Conservation (phyloP, 306 rosid genomes). For the Pyrus betulifolia region DNA sequence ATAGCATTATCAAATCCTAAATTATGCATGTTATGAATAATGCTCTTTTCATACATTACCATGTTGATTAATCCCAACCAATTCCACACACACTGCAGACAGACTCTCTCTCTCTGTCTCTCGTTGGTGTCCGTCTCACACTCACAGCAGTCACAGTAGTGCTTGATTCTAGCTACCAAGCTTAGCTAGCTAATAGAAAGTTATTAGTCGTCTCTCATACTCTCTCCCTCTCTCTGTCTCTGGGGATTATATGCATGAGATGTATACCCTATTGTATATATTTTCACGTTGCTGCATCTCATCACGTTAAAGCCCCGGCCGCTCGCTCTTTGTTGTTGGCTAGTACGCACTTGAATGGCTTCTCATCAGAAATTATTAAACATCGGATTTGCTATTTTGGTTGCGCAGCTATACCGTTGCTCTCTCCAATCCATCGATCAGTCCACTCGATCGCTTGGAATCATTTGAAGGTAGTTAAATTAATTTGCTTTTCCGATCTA, state of each 20-base stretch:
- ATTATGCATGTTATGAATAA: background rate
- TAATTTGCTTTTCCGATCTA: slow-evolving; percentile 5
- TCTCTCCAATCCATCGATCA: slow-evolving; percentile 5
- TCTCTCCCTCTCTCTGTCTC: slow-evolving; percentile 10
- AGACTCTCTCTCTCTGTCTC: background rate
- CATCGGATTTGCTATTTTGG: background rate
- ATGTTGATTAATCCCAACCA: slow-evolving; percentile 83
- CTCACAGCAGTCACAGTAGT: background rate
- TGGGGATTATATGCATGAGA: background rate
- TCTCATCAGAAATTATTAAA: background rate
- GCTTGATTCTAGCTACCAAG: background rate
- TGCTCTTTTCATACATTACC: slow-evolving; percentile 67
- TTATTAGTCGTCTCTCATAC: slow-evolving; percentile 1
- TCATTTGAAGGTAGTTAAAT: background rate
- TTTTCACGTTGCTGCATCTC: background rate
- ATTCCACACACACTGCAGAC: slow-evolving; percentile 28
- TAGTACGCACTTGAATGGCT: background rate
- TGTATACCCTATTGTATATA: background rate
- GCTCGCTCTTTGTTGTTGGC: background rate
- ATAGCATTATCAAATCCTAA: no score
- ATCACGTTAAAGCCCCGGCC: background rate
- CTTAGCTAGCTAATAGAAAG: slow-evolving; percentile 14
- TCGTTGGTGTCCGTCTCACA: slow-evolving; percentile 20
- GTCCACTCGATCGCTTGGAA: background rate
- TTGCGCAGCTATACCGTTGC: background rate